phyloP scores from a whole-genome alignment of 75 land plant species.

The Picea sitchensis region DNA sequence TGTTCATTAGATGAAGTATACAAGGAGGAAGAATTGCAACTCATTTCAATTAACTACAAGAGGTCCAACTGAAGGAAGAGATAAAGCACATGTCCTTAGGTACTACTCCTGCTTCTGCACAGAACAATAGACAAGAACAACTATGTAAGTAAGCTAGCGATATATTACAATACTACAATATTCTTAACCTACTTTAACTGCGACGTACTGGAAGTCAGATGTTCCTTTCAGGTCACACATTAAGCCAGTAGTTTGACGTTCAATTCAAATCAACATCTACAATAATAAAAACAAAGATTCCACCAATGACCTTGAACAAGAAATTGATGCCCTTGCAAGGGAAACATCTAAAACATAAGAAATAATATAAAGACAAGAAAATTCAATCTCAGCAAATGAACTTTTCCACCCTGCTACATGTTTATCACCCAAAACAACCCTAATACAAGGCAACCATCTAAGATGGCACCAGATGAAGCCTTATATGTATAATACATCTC shows the following conservation, averaged over 20 bases:
- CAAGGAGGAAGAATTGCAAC: not conserved
- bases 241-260: not conserved
- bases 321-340: too few species aligned
- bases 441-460: too few species aligned
- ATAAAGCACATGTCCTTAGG: slow-evolving; percentile 4
- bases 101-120: slow-evolving; percentile 1
- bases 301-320: too few species aligned
- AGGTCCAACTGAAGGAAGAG: not conserved
- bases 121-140: not conserved
- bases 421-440: too few species aligned
- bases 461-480: too few species aligned
- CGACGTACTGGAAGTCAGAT: not conserved
- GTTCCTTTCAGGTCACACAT: not conserved
- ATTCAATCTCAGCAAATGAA: too few species aligned
- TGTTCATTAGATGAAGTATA: not conserved
- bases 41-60: not conserved
- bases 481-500: too few species aligned
- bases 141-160: not conserved
- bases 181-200: not conserved
- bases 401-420: too few species aligned
- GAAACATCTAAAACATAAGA: too few species aligned
- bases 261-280: too few species aligned
- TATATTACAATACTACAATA: not conserved
- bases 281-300: too few species aligned
- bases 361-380: too few species aligned